Base-by-base conservation (phyloP, 495 filamentous ascomycete species). In the Evansstolkia leycettana region DNA sequence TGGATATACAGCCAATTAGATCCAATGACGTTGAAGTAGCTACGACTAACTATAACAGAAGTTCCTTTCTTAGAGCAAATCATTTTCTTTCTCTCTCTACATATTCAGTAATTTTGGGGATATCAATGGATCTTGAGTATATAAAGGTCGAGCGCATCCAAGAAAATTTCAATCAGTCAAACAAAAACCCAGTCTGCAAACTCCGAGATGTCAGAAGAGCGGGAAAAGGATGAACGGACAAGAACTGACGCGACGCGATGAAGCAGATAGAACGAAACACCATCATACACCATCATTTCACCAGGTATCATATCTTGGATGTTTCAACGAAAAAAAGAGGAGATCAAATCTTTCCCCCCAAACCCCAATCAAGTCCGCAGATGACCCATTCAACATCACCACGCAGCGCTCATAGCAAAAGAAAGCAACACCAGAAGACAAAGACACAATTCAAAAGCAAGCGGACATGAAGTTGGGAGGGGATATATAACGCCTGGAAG, bases 301-400 rank as follows among this genome's bases (percentile, higher is more conserved):
- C 37, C 46, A 48, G 45, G 49, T 52, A 52, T 52, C 49, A 48
- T 52, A 44, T 44, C 42, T 47, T 36, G 25, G 39, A 40, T 32
- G 18, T 44, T 43, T 37, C 34, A 39, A 41, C 31, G 25, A 27
- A 41, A 24, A 33, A 29, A 9, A 23, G 9, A 23, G 9, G 20
- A 23, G 9, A 23, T 23, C 20, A 23, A 4, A 29, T 4, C 12
- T n/a, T 29, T 29, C 28, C 28, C 3, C 28, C 28, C 5, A 29
- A 15, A 5, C 28, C 28, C 10, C 14, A 29, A 29, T 12, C 5
- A 29, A 5, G 28, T 29, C n/a, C n/a, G n/a, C n/a, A n/a, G n/a
- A n/a, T n/a, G n/a, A n/a, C n/a, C n/a, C n/a, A n/a, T 23, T 23
- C 20, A 4, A 9, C 20, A 23, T 23, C 20, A 5, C 20, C 9